A percentile compares a stretch with the other conserved stretches of the same genome.
Conservation (phyloP, 306 rosid species). For the Ziziphus jujuba region DNA sequence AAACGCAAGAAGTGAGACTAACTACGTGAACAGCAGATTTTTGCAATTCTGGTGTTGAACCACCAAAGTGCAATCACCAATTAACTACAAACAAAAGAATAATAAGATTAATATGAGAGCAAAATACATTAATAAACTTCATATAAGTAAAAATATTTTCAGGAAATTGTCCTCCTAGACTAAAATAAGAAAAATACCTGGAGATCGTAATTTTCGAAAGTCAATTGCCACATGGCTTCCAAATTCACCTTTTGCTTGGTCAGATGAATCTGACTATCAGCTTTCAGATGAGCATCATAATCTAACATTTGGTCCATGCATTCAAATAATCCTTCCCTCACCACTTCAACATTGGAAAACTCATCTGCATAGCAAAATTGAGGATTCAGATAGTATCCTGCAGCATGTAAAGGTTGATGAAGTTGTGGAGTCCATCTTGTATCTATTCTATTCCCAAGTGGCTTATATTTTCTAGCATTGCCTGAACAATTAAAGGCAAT, state of each 20-base stretch:
- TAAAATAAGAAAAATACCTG: too few relatives aligned
- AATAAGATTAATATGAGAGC: too few relatives aligned
- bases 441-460: slow-evolving; percentile 1
- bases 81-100: too few relatives aligned
- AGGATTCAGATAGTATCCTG: background rate
- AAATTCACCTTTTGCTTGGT: background rate
- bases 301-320: background rate
- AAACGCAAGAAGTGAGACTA: too few relatives aligned
- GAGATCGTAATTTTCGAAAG: too few relatives aligned
- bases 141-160: too few relatives aligned
- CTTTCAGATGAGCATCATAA: background rate
- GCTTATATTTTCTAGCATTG: background rate
- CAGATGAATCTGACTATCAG: background rate
- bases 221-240: too few relatives aligned
- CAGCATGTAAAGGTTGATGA: background rate
- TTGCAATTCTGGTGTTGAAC: too few relatives aligned
- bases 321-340: background rate
- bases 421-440: background rate
- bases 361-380: background rate
- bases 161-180: too few relatives aligned
- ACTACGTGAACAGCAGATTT: too few relatives aligned
- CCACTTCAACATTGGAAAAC: background rate
- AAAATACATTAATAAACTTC: too few relatives aligned
- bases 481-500: background rate
- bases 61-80: too few relatives aligned